Base-by-base conservation (phyloP, 352 stramenopile species). In the Pythium phragmitis region DNA sequence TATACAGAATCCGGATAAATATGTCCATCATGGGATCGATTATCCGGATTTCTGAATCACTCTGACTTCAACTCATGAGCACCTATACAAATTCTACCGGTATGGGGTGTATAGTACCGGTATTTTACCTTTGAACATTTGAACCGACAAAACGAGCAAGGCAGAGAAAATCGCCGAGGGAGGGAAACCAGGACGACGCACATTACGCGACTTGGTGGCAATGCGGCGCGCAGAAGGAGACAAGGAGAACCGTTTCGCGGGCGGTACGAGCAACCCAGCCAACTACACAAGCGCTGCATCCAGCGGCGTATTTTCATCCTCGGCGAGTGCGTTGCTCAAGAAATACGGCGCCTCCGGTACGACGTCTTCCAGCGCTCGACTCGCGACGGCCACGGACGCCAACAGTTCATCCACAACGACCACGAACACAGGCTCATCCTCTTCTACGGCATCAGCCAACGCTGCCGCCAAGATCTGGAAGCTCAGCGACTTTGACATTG, bases 401-500 rank as follows among this genome's bases (percentile, higher is more conserved):
- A 63, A 68, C 48, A 58, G 53, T 41, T 64, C 60, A 23, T 52
- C 53, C 16, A 33, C 41, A 23, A 47, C 56, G 14, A 60, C 8
- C 33, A 50, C 51, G 6, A 42, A 13, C 21, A 30, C 49, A 1
- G 30, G n/a, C 3, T 36, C 68, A 52, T 56, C 49, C n/a, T 62
- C 65, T 1, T 50, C 65, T 3, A 52, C 59, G 12, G 11, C 65
- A 11, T 50, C 52, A 0, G 23, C 30, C 8, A 41, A 48, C 6
- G 21, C 14, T 2, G 7, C 28, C 11, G n/a, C 39, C 49, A 88
- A 87, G 70, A 91, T 75, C 39, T 98, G 92, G 97, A 97, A 89
- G 54, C 75, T 99, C 23, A 90, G 89, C 62, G 98, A 99, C 77
- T 99, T 99, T 90, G 97, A 99, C 64, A 99, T 99, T 66, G 98